phyloP scores from a whole-genome alignment of 1,284 basidiomycete genomes.

The Fomes fomentarius region DNA sequence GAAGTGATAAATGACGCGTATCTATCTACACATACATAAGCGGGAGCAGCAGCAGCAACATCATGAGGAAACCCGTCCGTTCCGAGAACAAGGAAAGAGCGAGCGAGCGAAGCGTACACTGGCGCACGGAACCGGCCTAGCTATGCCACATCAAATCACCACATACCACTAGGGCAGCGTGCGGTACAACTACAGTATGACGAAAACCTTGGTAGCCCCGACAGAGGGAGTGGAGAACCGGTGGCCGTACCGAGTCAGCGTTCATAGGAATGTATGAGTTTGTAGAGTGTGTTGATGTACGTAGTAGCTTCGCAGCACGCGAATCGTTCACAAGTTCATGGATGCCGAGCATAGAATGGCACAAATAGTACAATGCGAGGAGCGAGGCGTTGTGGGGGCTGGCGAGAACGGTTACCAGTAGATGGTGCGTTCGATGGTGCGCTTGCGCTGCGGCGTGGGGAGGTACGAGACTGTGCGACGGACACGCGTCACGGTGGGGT shows the following conservation, averaged over 20 bases:
- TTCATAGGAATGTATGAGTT: neutral
- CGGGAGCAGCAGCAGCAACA: neutral
- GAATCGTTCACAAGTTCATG: too few relatives aligned
- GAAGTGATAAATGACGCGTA: constrained; percentile 1
- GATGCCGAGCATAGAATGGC: neutral
- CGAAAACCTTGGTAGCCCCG: too few relatives aligned
- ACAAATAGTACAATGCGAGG: neutral
- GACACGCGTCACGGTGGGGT: constrained; percentile 73
- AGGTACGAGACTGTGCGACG: constrained; percentile 69
- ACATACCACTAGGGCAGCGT: neutral
- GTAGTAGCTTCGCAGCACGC: neutral
- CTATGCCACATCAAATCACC: constrained; percentile 13
- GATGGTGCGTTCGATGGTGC: constrained; percentile 67
- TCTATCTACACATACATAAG: constrained; percentile 23
- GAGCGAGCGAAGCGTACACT: constrained; percentile 5
- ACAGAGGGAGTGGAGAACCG: too few relatives aligned
- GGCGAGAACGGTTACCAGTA: constrained; percentile 55
- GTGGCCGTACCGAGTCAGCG: neutral
- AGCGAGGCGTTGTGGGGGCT: neutral
- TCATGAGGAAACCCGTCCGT: neutral
- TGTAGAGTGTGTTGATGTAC: neutral
- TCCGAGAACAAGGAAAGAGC: neutral
- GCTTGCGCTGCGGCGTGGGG: constrained; percentile 42
- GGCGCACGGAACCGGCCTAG: constrained; percentile 8
- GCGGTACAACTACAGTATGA: neutral